Base-by-base conservation (phyloP, 179 eudicot genomes). In the Sideroxylon spinosum region DNA sequence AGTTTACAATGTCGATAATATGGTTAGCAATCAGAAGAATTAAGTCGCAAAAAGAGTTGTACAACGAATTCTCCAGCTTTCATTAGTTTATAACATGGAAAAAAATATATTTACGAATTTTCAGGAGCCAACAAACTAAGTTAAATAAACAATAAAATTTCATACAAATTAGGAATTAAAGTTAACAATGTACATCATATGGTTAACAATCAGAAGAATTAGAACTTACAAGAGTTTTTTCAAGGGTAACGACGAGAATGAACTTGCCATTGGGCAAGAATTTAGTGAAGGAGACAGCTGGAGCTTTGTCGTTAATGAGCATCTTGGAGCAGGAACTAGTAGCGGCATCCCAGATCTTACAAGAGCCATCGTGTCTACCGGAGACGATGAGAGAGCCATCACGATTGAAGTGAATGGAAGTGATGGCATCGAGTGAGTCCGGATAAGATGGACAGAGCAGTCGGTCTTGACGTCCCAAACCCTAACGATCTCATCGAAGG, bases 221-320 rank as follows among this genome's bases (percentile, higher is more conserved):
- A 37, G 0, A 48, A 80, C 89, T 84, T 63, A 95, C 99, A 78
- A 96, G 85, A 25, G 89, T 83, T 78, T 94, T 89, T 74, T 96
- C 97, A 3, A 96, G 82, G 3, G 90, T 90, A 0, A 89, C 97
- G 7, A 91, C 94, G 4, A 96, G 99, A 61, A 96, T 91, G 73
- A 92, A 92, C 86, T 91, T 96, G 4, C 99, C 98, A 78, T 96
- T 96, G 0, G 99, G 99, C 19, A 98, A 96, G 68, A 96, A 94
- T 87, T 91, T 91, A 0, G 95, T 86, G 73, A 92, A 95, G 7
- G 95, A 89, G 61, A 95, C 98, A 0, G 89, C 91, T 11, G 89
- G 83, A 10, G 74, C 83, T 81, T 85, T 89, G 82, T 87, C 97
- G 77, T 92, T 94, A 78, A 93, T 86, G 72, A 93, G 80, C 25